phyloP scores from a whole-genome alignment of 768 basidiomycete genomes.

The Daedalea quercina region DNA sequence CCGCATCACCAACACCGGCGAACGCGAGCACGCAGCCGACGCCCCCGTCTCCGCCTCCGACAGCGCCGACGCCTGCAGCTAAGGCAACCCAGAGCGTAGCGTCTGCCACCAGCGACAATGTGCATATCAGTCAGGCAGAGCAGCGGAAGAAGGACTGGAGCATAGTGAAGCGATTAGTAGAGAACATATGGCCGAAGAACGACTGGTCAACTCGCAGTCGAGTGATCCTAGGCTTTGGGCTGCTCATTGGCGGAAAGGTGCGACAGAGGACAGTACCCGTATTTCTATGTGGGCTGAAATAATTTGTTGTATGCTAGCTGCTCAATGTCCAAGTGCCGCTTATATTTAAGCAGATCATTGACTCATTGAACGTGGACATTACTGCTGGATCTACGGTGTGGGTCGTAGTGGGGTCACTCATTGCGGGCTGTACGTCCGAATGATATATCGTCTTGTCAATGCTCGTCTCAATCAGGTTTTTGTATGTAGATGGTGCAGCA shows the following conservation, averaged over 20 bases:
- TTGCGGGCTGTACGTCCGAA: conserved; percentile 76
- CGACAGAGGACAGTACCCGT: conserved; percentile 11
- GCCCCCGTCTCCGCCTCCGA: neutral
- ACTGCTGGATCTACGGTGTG: conserved; percentile 74
- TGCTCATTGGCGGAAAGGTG: conserved; percentile 86
- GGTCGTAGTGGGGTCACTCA: conserved; percentile 84
- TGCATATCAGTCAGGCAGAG: conserved; percentile 20
- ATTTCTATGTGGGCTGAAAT: neutral
- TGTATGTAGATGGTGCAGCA: conserved; percentile 73
- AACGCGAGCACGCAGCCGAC: neutral
- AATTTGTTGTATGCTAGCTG: conserved; percentile 31
- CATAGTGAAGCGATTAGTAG: conserved; percentile 76
- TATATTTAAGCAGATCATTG: conserved; percentile 89
- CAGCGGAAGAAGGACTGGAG: conserved; percentile 80
- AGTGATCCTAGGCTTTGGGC: conserved; percentile 73
- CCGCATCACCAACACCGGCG: neutral
- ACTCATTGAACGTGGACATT: conserved; percentile 81
- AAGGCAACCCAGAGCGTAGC: neutral
- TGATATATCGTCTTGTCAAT: neutral
- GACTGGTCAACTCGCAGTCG: conserved; percentile 79
- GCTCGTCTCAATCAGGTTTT: neutral
- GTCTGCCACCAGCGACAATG: neutral
- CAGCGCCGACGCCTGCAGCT: neutral
- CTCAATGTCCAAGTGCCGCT: conserved; percentile 98
- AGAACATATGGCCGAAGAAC: conserved; percentile 88